Percentiles rank a stretch among this genome's conserved stretches.
phyloP scores from a whole-genome alignment of 192 early-diverging fungal species.

The Coemansia interrupta region DNA sequence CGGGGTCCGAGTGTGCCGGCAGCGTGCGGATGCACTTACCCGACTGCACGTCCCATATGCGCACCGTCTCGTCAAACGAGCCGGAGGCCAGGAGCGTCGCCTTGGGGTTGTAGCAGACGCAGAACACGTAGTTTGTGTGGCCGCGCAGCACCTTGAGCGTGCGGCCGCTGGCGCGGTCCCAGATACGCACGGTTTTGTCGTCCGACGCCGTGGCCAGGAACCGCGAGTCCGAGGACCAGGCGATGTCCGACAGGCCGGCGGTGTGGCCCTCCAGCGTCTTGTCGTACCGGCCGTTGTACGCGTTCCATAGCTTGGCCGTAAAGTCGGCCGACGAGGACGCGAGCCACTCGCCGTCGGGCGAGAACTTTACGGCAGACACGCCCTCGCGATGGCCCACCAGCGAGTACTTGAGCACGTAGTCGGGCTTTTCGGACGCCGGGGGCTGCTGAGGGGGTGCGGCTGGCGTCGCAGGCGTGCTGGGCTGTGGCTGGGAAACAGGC shows the following conservation, averaged over 20 bases:
- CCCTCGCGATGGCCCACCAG: conserved; percentile 93
- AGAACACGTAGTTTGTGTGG: conserved; percentile 96
- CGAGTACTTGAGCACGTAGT: conserved; percentile 83
- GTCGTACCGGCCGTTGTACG: conserved; percentile 77
- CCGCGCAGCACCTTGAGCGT: conserved; percentile 78
- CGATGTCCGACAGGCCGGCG: conserved; percentile 90
- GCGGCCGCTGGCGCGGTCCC: conserved; percentile 72
- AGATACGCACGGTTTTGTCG: conserved; percentile 93
- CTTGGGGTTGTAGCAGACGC: conserved; percentile 94
- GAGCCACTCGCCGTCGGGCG: conserved; percentile 96
- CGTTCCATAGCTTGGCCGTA: conserved; percentile 92
- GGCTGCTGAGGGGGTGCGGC: conserved; percentile 7
- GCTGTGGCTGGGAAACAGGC: background rate
- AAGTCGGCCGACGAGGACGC: conserved; percentile 89
- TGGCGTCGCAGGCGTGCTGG: conserved; percentile 14
- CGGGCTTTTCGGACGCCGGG: conserved; percentile 56
- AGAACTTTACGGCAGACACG: conserved; percentile 94
- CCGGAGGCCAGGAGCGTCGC: conserved; percentile 93
- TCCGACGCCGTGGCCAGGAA: conserved; percentile 88
- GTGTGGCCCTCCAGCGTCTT: conserved; percentile 85
- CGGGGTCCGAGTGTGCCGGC: conserved; percentile 94
- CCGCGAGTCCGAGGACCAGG: conserved; percentile 91
- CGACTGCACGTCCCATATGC: conserved; percentile 92
- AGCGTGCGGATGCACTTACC: conserved; percentile 90
- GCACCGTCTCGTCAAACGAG: conserved; percentile 94